Evolutionary conservation across 331 rosid species (phyloP).

Genomic region (Pyracantha coccinea): DNA sequence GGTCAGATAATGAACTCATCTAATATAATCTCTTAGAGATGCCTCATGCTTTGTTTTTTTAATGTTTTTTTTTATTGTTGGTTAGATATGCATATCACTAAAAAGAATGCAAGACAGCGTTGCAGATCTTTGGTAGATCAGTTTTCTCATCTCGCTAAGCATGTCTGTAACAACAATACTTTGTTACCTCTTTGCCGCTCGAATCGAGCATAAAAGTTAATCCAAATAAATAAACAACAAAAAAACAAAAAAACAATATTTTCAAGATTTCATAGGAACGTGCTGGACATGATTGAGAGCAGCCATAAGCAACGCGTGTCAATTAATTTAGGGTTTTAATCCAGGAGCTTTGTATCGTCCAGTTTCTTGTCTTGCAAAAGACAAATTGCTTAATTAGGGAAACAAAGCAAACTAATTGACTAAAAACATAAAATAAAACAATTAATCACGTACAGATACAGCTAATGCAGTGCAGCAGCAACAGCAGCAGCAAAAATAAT

Average conservation of each 20-base stretch:
- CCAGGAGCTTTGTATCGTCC: not conserved
- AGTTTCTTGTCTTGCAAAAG: not conserved
- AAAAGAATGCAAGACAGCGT: not conserved
- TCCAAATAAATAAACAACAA: not conserved
- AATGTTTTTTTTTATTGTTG: no score
- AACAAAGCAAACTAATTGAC: not conserved
- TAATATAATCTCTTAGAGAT: not conserved
- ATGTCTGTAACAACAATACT: not conserved
- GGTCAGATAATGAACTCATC: not conserved
- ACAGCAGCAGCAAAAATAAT: not conserved
- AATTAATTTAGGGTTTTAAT: not conserved
- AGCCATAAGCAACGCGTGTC: slow-evolving; percentile 14
- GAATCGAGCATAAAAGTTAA: not conserved
- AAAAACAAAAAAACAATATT: not conserved
- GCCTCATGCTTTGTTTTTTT: not conserved
- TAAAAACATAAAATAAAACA: not conserved
- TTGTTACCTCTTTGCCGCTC: not conserved
- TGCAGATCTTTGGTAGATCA: not conserved
- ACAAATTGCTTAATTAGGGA: not conserved
- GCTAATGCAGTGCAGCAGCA: not conserved
- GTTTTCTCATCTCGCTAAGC: not conserved
- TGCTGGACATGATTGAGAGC: slow-evolving; percentile 51
- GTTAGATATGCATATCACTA: no score
- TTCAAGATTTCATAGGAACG: slow-evolving; percentile 28
- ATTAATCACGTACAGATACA: not conserved